phyloP scores from a whole-genome alignment of 495 filamentous ascomycete species.

The Podospora australis region DNA sequence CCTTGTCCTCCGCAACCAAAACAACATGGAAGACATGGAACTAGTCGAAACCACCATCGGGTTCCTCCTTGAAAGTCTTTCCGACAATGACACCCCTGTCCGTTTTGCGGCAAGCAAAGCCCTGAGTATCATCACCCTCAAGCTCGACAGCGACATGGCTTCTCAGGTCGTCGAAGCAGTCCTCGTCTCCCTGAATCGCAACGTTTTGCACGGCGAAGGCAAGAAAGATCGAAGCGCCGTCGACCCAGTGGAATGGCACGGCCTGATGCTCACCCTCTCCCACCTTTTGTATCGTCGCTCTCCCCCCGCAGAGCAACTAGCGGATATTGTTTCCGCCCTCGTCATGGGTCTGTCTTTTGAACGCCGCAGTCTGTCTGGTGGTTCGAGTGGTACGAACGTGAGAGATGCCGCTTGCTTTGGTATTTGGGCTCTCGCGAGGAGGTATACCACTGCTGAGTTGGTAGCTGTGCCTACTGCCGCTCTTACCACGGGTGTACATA shows the following conservation, averaged over 20 bases:
- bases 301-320: constrained; percentile 57
- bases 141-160: constrained; percentile 71
- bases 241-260: constrained; percentile 83
- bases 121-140: constrained; percentile 74
- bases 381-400: constrained; percentile 84
- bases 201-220: constrained; percentile 55
- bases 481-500: neutral
- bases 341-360: constrained; percentile 76
- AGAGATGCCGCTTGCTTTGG: constrained; percentile 94
- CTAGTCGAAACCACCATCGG: constrained; percentile 71
- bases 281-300: constrained; percentile 77
- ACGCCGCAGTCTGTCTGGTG: constrained; percentile 71
- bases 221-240: constrained; percentile 63
- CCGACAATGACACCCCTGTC: constrained; percentile 83
- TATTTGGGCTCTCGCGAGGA: constrained; percentile 83
- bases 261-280: constrained; percentile 76
- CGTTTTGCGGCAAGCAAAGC: constrained; percentile 88
- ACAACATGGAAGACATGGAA: constrained; percentile 37
- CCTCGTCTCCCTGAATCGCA: constrained; percentile 63
- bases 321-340: constrained; percentile 63
- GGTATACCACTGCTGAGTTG: constrained; percentile 77
- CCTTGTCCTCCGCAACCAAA: constrained; percentile 45
- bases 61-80: constrained; percentile 57
- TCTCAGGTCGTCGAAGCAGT: constrained; percentile 81
- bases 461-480: constrained; percentile 49